These are phyloP conservation scores for Phlebiopsis gigantea DNA, from an alignment of 768 basidiomycete genomes.

Conservation along the genomic window DNA sequence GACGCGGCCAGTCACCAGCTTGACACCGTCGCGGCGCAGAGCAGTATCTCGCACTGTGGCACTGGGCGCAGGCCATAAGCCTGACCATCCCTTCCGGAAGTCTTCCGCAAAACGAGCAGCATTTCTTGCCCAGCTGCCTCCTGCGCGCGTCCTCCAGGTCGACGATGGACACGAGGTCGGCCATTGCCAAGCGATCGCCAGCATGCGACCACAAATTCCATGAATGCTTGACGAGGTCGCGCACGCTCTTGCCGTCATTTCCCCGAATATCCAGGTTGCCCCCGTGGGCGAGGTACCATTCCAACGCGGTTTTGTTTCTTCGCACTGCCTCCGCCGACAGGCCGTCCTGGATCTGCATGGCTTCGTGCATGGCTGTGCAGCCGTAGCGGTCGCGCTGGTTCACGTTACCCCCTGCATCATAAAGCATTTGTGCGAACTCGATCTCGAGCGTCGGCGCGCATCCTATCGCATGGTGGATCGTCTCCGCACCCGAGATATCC, in stretches of 20 bases:
- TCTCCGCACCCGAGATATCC: slow-evolving; percentile 37
- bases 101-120: slow-evolving; percentile 33
- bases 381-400: slow-evolving; percentile 38
- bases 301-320: slow-evolving; percentile 24
- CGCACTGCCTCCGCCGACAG: slow-evolving; percentile 17
- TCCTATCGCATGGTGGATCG: slow-evolving; percentile 35
- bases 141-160: slow-evolving; percentile 30
- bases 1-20: slow-evolving; percentile 35
- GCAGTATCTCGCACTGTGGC: slow-evolving; percentile 34
- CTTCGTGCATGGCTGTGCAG: slow-evolving; percentile 35
- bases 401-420: slow-evolving; percentile 37
- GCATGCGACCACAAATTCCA: background rate
- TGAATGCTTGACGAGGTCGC: slow-evolving; percentile 16
- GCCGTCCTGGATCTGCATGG: slow-evolving; percentile 26
- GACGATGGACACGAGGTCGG: slow-evolving; percentile 14
- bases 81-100: slow-evolving; percentile 17
- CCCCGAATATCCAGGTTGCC: slow-evolving; percentile 33
- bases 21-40: slow-evolving; percentile 30
- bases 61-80: slow-evolving; percentile 29
- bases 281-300: slow-evolving; percentile 39
- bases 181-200: slow-evolving; percentile 1
- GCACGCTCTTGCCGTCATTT: slow-evolving; percentile 30
- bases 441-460: slow-evolving; percentile 37
- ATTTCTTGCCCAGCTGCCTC: slow-evolving; percentile 18
- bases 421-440: slow-evolving; percentile 37